Conservation (phyloP, 2,329 filamentous ascomycete genomes). For the Alternaria brassicicola region DNA sequence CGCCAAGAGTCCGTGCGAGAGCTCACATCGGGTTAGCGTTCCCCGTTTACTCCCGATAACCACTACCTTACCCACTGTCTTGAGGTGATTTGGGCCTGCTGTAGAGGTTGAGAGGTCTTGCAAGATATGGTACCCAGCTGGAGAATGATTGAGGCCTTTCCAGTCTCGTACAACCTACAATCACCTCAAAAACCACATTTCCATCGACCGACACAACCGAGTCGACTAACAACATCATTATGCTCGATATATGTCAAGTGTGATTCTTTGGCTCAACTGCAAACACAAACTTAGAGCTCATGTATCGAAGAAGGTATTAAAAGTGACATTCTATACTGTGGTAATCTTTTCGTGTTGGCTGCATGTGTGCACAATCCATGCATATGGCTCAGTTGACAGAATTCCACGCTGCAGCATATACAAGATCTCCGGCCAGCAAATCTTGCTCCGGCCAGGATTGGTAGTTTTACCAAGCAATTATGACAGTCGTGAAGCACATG, state of each 20-base stretch:
- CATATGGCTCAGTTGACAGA: not conserved
- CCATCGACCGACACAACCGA: not conserved
- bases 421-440: too few relatives aligned
- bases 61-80: slow-evolving; percentile 4
- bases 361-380: not conserved
- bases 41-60: slow-evolving; percentile 19
- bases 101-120: not conserved
- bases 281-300: too few relatives aligned
- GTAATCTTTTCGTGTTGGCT: not conserved
- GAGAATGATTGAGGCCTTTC: not conserved
- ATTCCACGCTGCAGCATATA: not conserved
- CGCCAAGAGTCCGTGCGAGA: slow-evolving; percentile 27
- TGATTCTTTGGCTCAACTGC: fast-evolving
- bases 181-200: not conserved
- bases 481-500: too few relatives aligned
- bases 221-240: not conserved
- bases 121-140: not conserved
- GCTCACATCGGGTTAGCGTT: slow-evolving; percentile 20
- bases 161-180: not conserved
- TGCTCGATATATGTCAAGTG: not conserved
- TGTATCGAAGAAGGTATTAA: not conserved
- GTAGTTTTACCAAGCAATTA: too few relatives aligned
- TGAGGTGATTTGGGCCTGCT: not conserved
- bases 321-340: not conserved
- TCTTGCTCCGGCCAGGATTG: too few relatives aligned